phyloP scores from a whole-genome alignment of 305 asterid species.

The Fraxinus greggii region DNA sequence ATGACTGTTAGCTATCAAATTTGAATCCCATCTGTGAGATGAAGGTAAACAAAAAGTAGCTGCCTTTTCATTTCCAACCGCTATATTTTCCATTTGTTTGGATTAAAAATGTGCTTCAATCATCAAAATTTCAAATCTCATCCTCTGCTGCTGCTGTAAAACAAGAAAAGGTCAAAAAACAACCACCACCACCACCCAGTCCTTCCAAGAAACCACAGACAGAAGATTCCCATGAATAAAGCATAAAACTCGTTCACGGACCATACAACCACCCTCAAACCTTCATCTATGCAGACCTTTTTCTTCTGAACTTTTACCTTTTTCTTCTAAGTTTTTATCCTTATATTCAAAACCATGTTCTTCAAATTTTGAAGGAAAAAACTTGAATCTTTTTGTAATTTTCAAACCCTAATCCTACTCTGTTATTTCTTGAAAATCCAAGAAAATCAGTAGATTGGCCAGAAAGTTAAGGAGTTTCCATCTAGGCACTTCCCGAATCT shows the following conservation, averaged over 20 bases:
- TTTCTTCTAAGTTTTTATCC: background rate
- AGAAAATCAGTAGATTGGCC: background rate
- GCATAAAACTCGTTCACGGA: conserved; percentile 4
- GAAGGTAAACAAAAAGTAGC: too few relatives aligned
- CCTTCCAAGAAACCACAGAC: conserved; percentile 41
- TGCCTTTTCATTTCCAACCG: too few relatives aligned
- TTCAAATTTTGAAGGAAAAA: background rate
- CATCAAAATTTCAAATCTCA: conserved; percentile 30
- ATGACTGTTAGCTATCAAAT: too few relatives aligned
- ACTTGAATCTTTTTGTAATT: too few relatives aligned
- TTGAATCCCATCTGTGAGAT: too few relatives aligned
- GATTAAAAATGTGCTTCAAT: too few relatives aligned
- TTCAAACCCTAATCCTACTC: background rate
- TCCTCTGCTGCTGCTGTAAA: conserved; percentile 16
- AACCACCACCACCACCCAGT: conserved; percentile 24
- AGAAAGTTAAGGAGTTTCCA: background rate
- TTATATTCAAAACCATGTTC: conserved; percentile 32
- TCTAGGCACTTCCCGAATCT: background rate
- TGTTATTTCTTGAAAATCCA: background rate
- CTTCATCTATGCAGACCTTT: conserved; percentile 21
- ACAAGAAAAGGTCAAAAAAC: conserved; percentile 10
- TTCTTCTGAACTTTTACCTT: background rate
- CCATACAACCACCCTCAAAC: conserved; percentile 20
- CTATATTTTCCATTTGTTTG: too few relatives aligned
- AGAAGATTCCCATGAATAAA: conserved; percentile 49